These are phyloP conservation scores for Kingdonia uniflora DNA, from an alignment of 164 flowering plant genomes.

Conservation along the genomic window DNA sequence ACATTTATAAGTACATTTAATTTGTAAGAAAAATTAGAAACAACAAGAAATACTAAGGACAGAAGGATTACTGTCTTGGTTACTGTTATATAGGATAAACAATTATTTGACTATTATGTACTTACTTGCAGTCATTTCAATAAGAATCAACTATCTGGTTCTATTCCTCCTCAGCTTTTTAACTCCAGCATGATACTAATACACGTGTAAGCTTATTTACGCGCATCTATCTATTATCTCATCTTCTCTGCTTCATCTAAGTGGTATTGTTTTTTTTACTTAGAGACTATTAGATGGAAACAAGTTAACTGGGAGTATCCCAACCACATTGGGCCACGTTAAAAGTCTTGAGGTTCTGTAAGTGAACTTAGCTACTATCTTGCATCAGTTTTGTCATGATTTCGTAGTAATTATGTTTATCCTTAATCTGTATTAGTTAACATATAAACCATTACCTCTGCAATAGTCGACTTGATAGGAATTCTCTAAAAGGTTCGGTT, in stretches of 20 bases:
- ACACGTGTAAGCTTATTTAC: constrained; percentile 58
- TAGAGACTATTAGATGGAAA: no score
- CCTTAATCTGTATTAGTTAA: no score
- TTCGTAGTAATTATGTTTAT: no score
- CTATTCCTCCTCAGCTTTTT: constrained; percentile 59
- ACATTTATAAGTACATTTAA: constrained; percentile 61
- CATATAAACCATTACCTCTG: constrained; percentile 1
- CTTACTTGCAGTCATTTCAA: constrained; percentile 73
- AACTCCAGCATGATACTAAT: constrained; percentile 65
- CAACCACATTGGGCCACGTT: constrained; percentile 45
- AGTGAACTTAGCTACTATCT: constrained; percentile 3
- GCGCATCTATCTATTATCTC: neutral
- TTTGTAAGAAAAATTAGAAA: no score
- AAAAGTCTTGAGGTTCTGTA: no score
- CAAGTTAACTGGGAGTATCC: constrained; percentile 57
- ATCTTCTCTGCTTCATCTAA: no score
- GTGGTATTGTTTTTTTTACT: neutral
- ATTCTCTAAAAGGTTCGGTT: constrained; percentile 43
- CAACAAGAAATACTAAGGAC: no score
- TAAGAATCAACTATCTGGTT: constrained; percentile 75
- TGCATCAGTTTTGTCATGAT: no score
- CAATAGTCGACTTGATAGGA: constrained; percentile 78
- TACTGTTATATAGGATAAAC: no score
- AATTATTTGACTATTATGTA: no score
- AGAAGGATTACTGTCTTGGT: no score